Conservation (phyloP, 1,284 basidiomycete genomes). For the Peniophora sp. region DNA sequence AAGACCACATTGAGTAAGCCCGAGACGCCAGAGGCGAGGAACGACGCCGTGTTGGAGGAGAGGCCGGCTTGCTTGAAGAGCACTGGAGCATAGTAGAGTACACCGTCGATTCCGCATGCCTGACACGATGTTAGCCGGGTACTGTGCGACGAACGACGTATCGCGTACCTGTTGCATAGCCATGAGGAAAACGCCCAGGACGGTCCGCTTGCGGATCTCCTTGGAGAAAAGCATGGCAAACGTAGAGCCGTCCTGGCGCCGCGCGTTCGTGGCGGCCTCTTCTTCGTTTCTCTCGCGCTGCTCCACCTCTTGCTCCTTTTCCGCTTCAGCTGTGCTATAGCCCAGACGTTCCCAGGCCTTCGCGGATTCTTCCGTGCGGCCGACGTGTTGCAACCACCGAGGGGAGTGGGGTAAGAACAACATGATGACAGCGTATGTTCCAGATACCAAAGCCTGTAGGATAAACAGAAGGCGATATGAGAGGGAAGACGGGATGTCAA, state of each 20-base stretch:
- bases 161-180: constrained; percentile 31
- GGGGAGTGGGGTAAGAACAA: constrained; percentile 46
- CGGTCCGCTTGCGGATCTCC: constrained; percentile 27
- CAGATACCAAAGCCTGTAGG: constrained; percentile 31
- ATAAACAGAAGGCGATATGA: constrained; percentile 43
- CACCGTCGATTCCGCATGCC: constrained; percentile 28
- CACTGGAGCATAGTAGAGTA: constrained; percentile 17
- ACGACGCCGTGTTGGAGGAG: background rate
- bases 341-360: constrained; percentile 22
- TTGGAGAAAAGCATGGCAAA: constrained; percentile 21
- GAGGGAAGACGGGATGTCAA: constrained; percentile 27
- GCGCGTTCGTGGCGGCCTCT: background rate
- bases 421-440: constrained; percentile 34
- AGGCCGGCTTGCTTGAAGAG: background rate
- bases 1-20: background rate
- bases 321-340: constrained; percentile 19
- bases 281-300: constrained; percentile 14
- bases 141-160: background rate
- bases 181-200: constrained; percentile 39
- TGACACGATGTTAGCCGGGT: constrained; percentile 1
- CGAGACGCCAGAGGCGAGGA: constrained; percentile 1
- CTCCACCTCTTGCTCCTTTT: constrained; percentile 21
- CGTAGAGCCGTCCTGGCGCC: constrained; percentile 5
- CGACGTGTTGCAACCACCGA: constrained; percentile 39
- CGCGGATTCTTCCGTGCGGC: constrained; percentile 32